Base-by-base conservation (phyloP, 176 grass and related monocot genomes). In the Oryza brachyantha region DNA sequence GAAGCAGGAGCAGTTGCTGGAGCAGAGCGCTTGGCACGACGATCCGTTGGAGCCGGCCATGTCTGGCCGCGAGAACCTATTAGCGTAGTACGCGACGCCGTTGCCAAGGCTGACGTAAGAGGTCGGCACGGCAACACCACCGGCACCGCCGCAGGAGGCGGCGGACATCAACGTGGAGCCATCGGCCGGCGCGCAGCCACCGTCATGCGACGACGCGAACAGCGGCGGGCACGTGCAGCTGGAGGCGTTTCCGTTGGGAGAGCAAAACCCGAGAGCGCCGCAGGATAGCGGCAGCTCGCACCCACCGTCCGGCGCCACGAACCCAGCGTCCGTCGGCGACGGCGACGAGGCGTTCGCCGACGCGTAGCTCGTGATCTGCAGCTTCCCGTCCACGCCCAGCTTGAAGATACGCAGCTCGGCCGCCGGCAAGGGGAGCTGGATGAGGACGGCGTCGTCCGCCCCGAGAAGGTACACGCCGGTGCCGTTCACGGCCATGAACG, bases 201-300 rank as follows among this genome's bases (percentile, higher is more conserved):
- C 72, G 79, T 63, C 60, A 8, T 77, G 73, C 55, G 86, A 82
- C 28, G 72, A 46, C 13, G 81, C 83, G 37, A 97, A 93, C 29
- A 17, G 27, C 12, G 72, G 82, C 10, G 93, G 85, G 61, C 90
- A 97, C 48, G 81, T 68, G 79, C 93, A 93, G 43, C 7, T 13
- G 61, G 82, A 76, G 1, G 31, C 26, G 32, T 92, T 88, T 16
- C 61, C 76, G 25, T 27, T 27, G 42, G 78, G 27, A 6, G 79
- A 25, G 87, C 93, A 97, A 66, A 97, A 68, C 19, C 90, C 85
- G 24, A 97, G 90, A n/a, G 83, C 61, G 55, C 93, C 93, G 5
- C 90, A 93, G 6, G 80, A 73, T 19, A 84, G 74, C 16, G 93
- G 93, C 64, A 93, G 59, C 7, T 90, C 87, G 13, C 93, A 97